These are phyloP conservation scores for Andrographis paniculata DNA, from an alignment of 305 asterid genomes.

Conservation along the genomic window DNA sequence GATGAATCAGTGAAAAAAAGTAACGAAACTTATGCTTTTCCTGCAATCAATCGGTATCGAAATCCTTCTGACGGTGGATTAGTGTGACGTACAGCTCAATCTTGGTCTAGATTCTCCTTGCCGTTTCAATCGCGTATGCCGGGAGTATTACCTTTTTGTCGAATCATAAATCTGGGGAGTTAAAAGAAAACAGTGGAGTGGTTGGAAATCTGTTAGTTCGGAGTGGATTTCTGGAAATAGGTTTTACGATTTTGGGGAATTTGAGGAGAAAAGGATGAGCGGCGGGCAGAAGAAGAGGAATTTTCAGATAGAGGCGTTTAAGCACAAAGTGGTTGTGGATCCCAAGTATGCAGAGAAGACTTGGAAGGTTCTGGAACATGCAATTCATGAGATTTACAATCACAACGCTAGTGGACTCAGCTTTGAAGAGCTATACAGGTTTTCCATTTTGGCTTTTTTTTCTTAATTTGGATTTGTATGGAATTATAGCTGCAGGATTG, in stretches of 20 bases:
- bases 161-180: slow-evolving; percentile 7
- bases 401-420: slow-evolving; percentile 94
- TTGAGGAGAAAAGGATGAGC: slow-evolving; percentile 31
- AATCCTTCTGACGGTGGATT: slow-evolving; percentile 27
- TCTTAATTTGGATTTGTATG: slow-evolving; percentile 13
- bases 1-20: not conserved
- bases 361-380: slow-evolving; percentile 82
- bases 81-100: slow-evolving; percentile 23
- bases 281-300: slow-evolving; percentile 71
- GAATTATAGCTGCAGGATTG: slow-evolving; percentile 14
- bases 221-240: slow-evolving; percentile 7
- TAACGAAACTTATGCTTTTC: slow-evolving; percentile 9
- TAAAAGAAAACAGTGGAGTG: not conserved
- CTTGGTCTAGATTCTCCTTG: slow-evolving; percentile 19
- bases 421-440: slow-evolving; percentile 90
- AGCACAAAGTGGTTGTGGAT: slow-evolving; percentile 87
- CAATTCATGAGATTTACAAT: slow-evolving; percentile 82
- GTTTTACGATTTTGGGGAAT: slow-evolving; percentile 7
- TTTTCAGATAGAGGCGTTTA: slow-evolving; percentile 88
- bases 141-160: not conserved
- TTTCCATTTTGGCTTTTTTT: not conserved
- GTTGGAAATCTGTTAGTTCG: slow-evolving; percentile 17
- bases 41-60: slow-evolving; percentile 20
- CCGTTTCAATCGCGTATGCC: slow-evolving; percentile 16
- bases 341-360: slow-evolving; percentile 96